Conservation (phyloP, 768 basidiomycete genomes). For the Boletus sp. region DNA sequence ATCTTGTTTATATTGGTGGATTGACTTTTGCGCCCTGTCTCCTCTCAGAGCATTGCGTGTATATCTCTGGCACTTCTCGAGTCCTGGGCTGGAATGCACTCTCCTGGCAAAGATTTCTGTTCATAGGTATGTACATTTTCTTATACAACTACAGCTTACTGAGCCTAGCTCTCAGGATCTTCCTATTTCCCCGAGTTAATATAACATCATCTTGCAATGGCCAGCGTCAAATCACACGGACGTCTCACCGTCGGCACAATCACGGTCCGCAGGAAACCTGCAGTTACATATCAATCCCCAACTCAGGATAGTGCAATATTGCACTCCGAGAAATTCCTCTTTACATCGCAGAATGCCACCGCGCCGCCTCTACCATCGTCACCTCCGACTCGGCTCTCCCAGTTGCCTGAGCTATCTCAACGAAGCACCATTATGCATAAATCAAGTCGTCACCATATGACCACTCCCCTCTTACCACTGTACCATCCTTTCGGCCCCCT, state of each 20-base stretch:
- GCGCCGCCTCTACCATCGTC: constrained; percentile 9
- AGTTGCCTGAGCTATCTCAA: constrained; percentile 11
- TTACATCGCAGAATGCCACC: constrained; percentile 17
- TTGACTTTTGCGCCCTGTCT: constrained; percentile 8
- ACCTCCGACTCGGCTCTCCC: constrained; percentile 12
- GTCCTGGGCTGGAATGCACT: constrained; percentile 23
- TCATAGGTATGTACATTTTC: constrained; percentile 18
- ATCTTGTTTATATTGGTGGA: constrained; percentile 25
- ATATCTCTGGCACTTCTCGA: constrained; percentile 10
- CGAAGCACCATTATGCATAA: constrained; percentile 14
- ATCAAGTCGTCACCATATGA: constrained; percentile 24
- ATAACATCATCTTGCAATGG: constrained; percentile 17
- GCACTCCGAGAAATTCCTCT: constrained; percentile 21
- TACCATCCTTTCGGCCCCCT: constrained; percentile 66
- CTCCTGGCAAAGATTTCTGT: constrained; percentile 11
- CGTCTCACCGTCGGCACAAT: constrained; percentile 10
- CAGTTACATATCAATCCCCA: constrained; percentile 57
- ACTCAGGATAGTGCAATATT: constrained; percentile 31
- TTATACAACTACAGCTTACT: neutral
- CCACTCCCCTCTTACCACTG: constrained; percentile 51
- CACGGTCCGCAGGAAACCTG: constrained; percentile 53
- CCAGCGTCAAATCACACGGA: constrained; percentile 21
- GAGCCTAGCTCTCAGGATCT: constrained; percentile 11
- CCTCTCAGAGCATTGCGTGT: constrained; percentile 7
- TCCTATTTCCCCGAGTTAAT: constrained; percentile 1